Base-by-base conservation (phyloP, 345 rosid species). In the Euphorbia peplus region DNA sequence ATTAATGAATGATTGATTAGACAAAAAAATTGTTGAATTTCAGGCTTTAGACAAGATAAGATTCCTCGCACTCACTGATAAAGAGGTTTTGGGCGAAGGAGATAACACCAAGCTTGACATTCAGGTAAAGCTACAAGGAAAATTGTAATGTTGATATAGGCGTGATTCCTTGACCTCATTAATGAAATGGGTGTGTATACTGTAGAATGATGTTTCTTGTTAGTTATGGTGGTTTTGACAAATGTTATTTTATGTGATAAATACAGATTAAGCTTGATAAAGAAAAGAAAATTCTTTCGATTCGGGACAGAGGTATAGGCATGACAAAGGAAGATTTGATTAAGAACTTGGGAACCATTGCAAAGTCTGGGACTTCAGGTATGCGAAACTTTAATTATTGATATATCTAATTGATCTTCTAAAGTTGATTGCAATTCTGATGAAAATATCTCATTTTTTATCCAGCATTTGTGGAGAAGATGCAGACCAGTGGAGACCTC, bases 351-450 rank as follows among this genome's bases (percentile, higher is more conserved):
- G 99, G 99, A 73, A 95, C 99, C 25, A 95, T 91, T 41, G 99
- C 99, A 4, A 95, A 95, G 70, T 91, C 99, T 55, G 99, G 99
- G 78, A 91, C 99, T n/a, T 95, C 99, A 78, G 99, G 99, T 91
- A 73, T 21, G 68, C 67, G 4, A 64, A 32, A 37, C 65, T 29
- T 68, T 21, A 41, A 24, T 55, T 55, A 2, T 46, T 30, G 28
- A 9, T 16, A 26, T 8, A 16, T 56, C 25, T 15, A 15, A 24
- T 1, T 0, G 22, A 21, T 7, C 37, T 35, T 12, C 37, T 24
- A 44, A n/a, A 26, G 10, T 11, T 39, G 37, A 58, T 9, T 5
- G 32, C 50, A 55, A 51, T 61, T 39, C 51, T 69, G 21, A 48
- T 66, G 26, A 24, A 32, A 75, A 6, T 52, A 39, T 32, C 68